Base-by-base conservation (phyloP, 1,139 yeast genomes). In the Yarrowia galli region DNA sequence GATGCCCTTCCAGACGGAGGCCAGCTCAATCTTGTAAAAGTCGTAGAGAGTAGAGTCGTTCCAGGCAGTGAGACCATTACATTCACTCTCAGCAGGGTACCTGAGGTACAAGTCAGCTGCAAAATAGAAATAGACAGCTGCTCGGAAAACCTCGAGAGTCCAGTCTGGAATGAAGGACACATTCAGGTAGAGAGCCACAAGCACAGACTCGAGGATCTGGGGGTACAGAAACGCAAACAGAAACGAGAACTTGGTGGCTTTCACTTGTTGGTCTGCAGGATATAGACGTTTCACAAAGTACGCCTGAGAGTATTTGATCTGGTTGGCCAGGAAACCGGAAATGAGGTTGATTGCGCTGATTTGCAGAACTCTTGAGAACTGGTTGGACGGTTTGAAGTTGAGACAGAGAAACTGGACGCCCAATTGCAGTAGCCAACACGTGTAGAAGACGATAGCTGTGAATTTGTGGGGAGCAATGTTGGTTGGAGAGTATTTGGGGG, bases 291-390 rank as follows among this genome's bases (percentile, higher is more conserved):
- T 51, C 20, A 36, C 58, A 51, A 51, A 51, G 58, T 51, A 51
- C 13, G 58, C 58, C 28, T 51, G 58, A 8, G 58, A 51, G 58
- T 51, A 51, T 15, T 51, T 51, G 58, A 51, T 51, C 36, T 51
- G 58, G 43, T 51, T 51, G 42, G 28, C 58, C 5, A 51, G 28
- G 16, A 51, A 36, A 2, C 58, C 58, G 2, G 58, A 20, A 7
- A 36, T 9, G 18, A 51, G 28, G 15, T 35, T 51, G 18, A 51
- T 15, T 7, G 58, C 58, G 7, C 43, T 35, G 42, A 51, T 51
- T 22, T 35, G 28, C 20, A 51, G 32, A 3, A 51, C 58, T 16
- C 16, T 51, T 1, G 28, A 15, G 42, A 35, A 35, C 15, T 51
- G 58, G 28, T 51, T 51, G 16, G 36, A 18, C 16, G 58, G 58